Percentiles rank a stretch among this genome's conserved stretches.
These are phyloP conservation scores for Leptographium radiaticola DNA, from an alignment of 2,329 filamentous ascomycete species.

Conservation along the genomic window DNA sequence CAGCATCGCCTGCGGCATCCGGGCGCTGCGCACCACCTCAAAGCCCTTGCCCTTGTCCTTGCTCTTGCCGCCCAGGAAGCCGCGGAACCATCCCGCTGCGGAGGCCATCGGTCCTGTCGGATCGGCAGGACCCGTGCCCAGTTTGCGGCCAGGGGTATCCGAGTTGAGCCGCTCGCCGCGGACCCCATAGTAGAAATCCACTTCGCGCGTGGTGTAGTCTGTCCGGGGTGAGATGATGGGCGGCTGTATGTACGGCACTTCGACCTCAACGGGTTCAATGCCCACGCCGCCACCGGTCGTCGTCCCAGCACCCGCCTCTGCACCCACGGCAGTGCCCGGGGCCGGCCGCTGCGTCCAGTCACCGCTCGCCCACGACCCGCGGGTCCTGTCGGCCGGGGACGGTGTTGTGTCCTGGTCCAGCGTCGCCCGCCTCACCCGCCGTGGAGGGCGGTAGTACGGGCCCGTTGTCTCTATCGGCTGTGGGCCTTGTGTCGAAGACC, in stretches of 20 bases:
- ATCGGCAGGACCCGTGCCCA: conserved; percentile 90
- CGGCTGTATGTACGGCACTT: conserved; percentile 5
- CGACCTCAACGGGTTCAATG: neutral
- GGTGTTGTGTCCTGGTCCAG: conserved; percentile 37
- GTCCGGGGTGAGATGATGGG: conserved; percentile 42
- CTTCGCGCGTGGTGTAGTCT: conserved; percentile 88
- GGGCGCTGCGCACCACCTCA: conserved; percentile 82
- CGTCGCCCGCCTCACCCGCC: conserved; percentile 36
- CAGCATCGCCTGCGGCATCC: conserved; percentile 68
- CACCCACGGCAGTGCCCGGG: neutral
- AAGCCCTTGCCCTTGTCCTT: conserved; percentile 96
- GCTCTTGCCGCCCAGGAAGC: conserved; percentile 66
- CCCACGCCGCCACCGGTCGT: neutral
- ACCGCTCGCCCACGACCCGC: conserved; percentile 23
- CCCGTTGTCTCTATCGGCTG: conserved; percentile 45
- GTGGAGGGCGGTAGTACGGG: conserved; percentile 80
- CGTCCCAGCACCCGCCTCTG: conserved; percentile 4
- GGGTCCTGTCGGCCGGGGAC: conserved; percentile 21
- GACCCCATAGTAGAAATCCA: conserved; percentile 93
- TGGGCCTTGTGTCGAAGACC: conserved; percentile 20
- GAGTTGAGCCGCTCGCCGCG: conserved; percentile 78
- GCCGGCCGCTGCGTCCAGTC: conserved; percentile 18
- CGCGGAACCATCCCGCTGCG: conserved; percentile 79
- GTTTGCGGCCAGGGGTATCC: conserved; percentile 64
- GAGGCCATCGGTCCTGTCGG: conserved; percentile 84